These are phyloP conservation scores for Eutrema japonicum DNA, from an alignment of 345 rosid genomes.

Conservation along the genomic window DNA sequence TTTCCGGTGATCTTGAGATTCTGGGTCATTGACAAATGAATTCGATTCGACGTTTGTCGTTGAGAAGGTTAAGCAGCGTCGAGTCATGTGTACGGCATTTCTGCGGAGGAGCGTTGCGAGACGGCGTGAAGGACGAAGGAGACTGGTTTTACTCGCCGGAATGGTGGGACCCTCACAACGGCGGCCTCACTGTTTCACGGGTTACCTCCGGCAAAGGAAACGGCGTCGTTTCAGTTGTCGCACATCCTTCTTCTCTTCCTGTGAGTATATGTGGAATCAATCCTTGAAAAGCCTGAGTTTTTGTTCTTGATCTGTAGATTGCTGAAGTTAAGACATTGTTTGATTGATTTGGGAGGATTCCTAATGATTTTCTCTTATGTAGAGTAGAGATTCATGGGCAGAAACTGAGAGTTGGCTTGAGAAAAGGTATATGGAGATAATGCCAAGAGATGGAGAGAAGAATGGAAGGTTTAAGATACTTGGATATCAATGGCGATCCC, in stretches of 20 bases:
- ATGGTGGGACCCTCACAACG: slow-evolving; percentile 75
- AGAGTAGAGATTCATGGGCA: slow-evolving; percentile 67
- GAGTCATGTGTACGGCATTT: slow-evolving; percentile 49
- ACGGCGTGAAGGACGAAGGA: slow-evolving; percentile 69
- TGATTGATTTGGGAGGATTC: background rate
- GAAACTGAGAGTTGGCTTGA: slow-evolving; percentile 79
- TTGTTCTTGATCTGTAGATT: background rate
- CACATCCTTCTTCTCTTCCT: slow-evolving; percentile 77
- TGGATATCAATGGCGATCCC: slow-evolving; percentile 91
- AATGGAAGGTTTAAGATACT: slow-evolving; percentile 56
- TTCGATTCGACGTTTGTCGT: slow-evolving; percentile 24
- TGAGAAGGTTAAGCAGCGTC: slow-evolving; percentile 22
- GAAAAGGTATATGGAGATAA: slow-evolving; percentile 57
- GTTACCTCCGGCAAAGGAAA: slow-evolving; percentile 64
- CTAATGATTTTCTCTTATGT: slow-evolving; percentile 24
- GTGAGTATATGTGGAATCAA: slow-evolving; percentile 51
- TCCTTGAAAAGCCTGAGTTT: background rate
- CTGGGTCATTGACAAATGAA: slow-evolving; percentile 13
- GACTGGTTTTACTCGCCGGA: slow-evolving; percentile 84
- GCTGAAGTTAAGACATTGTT: background rate
- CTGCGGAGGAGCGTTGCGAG: slow-evolving; percentile 40
- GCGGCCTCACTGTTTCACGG: slow-evolving; percentile 55
- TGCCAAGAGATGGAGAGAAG: slow-evolving; percentile 39
- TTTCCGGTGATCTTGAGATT: slow-evolving; percentile 1
- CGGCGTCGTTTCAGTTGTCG: slow-evolving; percentile 78